These are phyloP conservation scores for Miscanthus lutarioriparius DNA, from an alignment of 176 grass and related monocot species.

Conservation along the genomic window DNA sequence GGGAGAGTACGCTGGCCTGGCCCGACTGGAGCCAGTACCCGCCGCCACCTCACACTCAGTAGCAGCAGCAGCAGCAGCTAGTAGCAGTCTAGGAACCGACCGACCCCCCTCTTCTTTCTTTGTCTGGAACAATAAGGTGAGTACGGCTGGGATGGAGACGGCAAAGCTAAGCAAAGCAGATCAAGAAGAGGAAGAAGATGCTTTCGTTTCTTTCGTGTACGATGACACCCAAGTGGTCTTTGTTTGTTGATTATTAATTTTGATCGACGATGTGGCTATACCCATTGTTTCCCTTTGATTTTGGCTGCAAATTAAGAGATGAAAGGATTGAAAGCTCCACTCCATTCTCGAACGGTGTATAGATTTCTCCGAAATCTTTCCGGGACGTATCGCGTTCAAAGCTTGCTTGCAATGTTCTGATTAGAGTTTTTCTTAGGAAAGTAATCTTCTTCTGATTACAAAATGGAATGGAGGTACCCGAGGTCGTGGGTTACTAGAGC, in stretches of 20 bases:
- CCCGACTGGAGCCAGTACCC: constrained; percentile 37
- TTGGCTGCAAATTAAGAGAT: neutral
- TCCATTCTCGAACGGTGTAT: neutral
- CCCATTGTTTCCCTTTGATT: neutral
- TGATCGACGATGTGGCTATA: neutral
- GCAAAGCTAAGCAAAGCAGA: neutral
- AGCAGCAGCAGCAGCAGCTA: constrained; percentile 21
- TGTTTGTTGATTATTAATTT: constrained; percentile 42
- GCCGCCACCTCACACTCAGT: constrained; percentile 39
- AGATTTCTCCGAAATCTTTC: neutral
- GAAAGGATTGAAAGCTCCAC: neutral
- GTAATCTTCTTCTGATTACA: neutral
- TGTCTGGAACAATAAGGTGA: constrained; percentile 36
- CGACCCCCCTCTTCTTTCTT: neutral
- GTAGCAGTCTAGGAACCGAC: neutral
- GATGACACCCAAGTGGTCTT: neutral
- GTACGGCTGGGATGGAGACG: constrained; percentile 23
- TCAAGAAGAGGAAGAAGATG: neutral
- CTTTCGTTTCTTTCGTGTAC: neutral
- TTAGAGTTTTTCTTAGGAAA: neutral
- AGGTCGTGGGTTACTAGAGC: neutral
- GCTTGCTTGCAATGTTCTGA: neutral
- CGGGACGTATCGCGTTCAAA: neutral
- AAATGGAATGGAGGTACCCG: neutral
- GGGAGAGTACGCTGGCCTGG: constrained; percentile 47